A percentile compares a stretch with the other conserved stretches of the same genome.
Conservation (phyloP, 2,329 filamentous ascomycete species). For the Emericellopsis cladophorae region DNA sequence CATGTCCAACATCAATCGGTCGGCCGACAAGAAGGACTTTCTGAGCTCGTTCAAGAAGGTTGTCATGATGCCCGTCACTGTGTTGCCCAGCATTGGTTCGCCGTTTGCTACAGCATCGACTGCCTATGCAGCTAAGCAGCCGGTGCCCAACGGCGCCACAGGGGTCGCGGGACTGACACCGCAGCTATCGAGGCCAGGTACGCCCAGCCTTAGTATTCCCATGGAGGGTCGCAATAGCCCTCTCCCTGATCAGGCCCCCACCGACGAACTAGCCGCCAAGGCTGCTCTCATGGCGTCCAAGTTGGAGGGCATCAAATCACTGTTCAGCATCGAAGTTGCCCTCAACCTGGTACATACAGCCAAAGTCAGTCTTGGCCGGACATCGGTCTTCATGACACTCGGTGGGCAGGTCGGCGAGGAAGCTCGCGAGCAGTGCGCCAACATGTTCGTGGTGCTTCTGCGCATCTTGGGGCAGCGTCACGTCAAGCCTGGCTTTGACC, state of each 20-base stretch:
- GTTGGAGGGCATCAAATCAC: constrained; percentile 83
- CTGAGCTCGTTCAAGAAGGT: constrained; percentile 95
- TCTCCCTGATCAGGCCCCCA: constrained; percentile 53
- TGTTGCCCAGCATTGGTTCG: constrained; percentile 56
- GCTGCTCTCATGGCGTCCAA: constrained; percentile 94
- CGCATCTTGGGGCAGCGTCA: constrained; percentile 77
- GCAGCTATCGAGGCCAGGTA: constrained; percentile 33
- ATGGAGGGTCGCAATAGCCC: constrained; percentile 26
- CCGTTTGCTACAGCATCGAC: constrained; percentile 38
- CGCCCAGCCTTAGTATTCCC: constrained; percentile 14
- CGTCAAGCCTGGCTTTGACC: constrained; percentile 86
- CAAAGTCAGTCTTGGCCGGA: constrained; percentile 76
- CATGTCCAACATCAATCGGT: constrained; percentile 89
- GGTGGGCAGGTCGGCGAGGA: constrained; percentile 72
- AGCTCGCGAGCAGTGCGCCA: constrained; percentile 76
- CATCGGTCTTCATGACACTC: constrained; percentile 68
- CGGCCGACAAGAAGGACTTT: constrained; percentile 94
- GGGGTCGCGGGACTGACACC: constrained; percentile 12
- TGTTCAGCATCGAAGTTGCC: constrained; percentile 95
- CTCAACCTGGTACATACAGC: constrained; percentile 79
- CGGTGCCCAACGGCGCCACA: background rate
- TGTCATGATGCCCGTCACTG: constrained; percentile 96
- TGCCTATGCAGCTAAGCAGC: background rate
- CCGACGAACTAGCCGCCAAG: constrained; percentile 87
- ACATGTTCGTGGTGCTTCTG: constrained; percentile 76